Conservation (phyloP, 1,139 yeast species). For the Blastobotrys illinoisensis region DNA sequence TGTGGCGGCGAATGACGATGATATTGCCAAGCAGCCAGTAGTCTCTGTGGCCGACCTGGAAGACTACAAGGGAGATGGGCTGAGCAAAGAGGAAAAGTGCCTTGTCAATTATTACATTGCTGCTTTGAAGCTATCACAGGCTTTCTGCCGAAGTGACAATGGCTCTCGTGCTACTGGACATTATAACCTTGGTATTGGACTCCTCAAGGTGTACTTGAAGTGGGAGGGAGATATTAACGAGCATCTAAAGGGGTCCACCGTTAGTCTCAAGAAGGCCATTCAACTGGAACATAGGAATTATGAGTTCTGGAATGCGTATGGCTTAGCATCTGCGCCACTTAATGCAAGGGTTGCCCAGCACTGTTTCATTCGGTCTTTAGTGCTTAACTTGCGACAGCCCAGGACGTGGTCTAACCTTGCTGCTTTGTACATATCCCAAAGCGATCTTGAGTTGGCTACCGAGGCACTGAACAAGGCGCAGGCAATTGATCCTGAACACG, state of each 20-base stretch:
- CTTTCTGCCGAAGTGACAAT: constrained; percentile 29
- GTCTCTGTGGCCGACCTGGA: constrained; percentile 9
- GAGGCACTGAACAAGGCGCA: constrained; percentile 72
- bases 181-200: constrained; percentile 68
- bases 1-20: not conserved
- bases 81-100: constrained; percentile 16
- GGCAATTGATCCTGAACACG: constrained; percentile 71
- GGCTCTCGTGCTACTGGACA: constrained; percentile 46
- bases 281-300: constrained; percentile 64
- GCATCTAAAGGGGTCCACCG: constrained; percentile 47
- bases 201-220: constrained; percentile 45
- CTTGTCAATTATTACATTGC: constrained; percentile 15
- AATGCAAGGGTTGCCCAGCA: constrained; percentile 82
- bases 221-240: constrained; percentile 24
- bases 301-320: constrained; percentile 78
- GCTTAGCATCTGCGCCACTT: constrained; percentile 55
- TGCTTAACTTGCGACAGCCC: constrained; percentile 63
- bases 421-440: constrained; percentile 60
- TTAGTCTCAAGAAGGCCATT: constrained; percentile 59
- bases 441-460: constrained; percentile 67
- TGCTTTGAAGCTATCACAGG: constrained; percentile 27
- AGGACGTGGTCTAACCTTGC: constrained; percentile 80
- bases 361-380: constrained; percentile 77
- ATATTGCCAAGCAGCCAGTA: not conserved
- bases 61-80: constrained; percentile 11